Conservation (phyloP, 208 protist species). For the Lotmaria passim region DNA sequence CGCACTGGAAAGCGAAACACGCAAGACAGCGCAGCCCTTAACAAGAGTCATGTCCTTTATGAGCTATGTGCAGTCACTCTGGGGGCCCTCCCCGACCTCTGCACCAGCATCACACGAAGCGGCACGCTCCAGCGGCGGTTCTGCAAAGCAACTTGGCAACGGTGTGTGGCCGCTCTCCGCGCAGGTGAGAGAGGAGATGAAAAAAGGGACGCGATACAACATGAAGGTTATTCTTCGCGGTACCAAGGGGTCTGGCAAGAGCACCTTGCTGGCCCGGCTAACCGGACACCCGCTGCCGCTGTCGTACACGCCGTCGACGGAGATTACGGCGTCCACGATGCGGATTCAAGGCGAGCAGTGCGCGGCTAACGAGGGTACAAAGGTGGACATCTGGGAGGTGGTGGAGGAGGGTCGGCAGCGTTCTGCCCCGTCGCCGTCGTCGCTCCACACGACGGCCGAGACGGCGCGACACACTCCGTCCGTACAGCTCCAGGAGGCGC, state of each 20-base stretch:
- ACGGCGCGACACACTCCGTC: conserved; percentile 9
- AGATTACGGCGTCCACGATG: conserved; percentile 70
- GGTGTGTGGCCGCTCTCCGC: conserved; percentile 64
- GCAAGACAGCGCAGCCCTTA: too few relatives aligned
- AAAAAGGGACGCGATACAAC: conserved; percentile 73
- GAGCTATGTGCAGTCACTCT: conserved; percentile 27
- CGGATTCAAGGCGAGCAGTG: conserved; percentile 42
- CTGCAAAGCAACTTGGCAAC: conserved; percentile 32
- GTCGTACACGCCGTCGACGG: conserved; percentile 61
- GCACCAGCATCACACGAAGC: neutral
- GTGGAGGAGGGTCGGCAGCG: conserved; percentile 55
- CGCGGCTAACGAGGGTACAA: conserved; percentile 54
- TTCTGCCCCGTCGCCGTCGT: conserved; percentile 10
- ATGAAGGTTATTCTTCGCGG: conserved; percentile 86
- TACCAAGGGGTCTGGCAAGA: conserved; percentile 70
- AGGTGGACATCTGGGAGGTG: conserved; percentile 85
- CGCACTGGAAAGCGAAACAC: too few relatives aligned
- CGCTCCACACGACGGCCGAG: conserved; percentile 5
- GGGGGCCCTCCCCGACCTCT: conserved; percentile 6
- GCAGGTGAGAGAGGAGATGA: conserved; percentile 64
- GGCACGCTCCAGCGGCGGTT: neutral
- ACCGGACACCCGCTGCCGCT: conserved; percentile 44
- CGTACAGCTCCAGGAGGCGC: conserved; percentile 35
- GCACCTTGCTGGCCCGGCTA: conserved; percentile 67
- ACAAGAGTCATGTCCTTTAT: conserved; percentile 37